phyloP scores from a whole-genome alignment of 2,329 filamentous ascomycete genomes.

The Xylaria sp. region DNA sequence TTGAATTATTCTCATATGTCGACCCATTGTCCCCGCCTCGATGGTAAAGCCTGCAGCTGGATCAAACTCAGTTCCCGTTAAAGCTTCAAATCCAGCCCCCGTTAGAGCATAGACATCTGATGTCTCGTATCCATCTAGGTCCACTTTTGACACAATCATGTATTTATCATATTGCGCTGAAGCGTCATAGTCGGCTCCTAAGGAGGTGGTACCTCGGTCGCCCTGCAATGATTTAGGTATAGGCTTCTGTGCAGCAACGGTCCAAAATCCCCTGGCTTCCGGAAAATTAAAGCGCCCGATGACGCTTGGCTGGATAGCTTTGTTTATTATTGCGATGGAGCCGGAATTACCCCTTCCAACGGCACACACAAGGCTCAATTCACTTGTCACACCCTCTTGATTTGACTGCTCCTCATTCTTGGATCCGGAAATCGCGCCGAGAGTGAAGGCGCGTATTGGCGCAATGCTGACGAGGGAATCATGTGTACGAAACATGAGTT shows the following conservation, averaged over 20 bases:
- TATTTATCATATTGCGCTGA: conserved; percentile 78
- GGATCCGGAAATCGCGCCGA: conserved; percentile 67
- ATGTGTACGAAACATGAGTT: conserved; percentile 79
- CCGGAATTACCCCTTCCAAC: conserved; percentile 74
- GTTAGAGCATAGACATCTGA: conserved; percentile 83
- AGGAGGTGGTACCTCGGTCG: conserved; percentile 61
- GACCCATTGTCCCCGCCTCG: conserved; percentile 85
- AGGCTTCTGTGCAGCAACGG: conserved; percentile 76
- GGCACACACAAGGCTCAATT: conserved; percentile 69
- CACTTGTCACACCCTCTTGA: conserved; percentile 61
- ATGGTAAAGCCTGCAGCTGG: conserved; percentile 87
- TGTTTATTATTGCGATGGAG: conserved; percentile 79
- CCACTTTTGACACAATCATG: conserved; percentile 82
- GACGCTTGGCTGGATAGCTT: conserved; percentile 78
- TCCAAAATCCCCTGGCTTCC: conserved; percentile 82
- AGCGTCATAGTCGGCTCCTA: conserved; percentile 66
- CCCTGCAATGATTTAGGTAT: conserved; percentile 69
- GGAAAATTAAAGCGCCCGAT: conserved; percentile 78
- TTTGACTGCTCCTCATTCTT: conserved; percentile 59
- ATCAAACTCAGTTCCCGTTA: conserved; percentile 90
- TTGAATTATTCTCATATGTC: conserved; percentile 84
- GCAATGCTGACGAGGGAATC: conserved; percentile 82
- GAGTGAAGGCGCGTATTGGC: conserved; percentile 79
- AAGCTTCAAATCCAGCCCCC: conserved; percentile 77
- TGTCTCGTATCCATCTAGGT: conserved; percentile 75